Percentiles rank a stretch among this genome's conserved stretches.
phyloP scores from a whole-genome alignment of 2,329 filamentous ascomycete genomes.

The Aspergillus hiratsukae region DNA sequence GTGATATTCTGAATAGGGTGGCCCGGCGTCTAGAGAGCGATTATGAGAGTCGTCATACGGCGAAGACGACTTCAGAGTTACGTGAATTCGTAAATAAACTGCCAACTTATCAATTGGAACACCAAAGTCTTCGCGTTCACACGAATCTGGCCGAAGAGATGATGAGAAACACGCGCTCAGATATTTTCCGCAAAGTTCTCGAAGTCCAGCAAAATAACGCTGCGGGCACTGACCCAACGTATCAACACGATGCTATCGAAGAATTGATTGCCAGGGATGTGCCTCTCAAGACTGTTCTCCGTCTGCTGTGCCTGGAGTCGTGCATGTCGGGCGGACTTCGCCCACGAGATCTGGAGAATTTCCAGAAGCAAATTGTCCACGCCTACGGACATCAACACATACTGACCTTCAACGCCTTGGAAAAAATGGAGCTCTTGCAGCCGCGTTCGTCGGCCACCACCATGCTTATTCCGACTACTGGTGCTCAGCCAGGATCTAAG shows the following conservation, averaged over 20 bases:
- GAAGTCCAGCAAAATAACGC: constrained; percentile 96
- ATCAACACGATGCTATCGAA: constrained; percentile 85
- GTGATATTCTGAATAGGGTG: constrained; percentile 81
- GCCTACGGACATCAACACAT: constrained; percentile 95
- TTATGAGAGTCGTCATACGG: constrained; percentile 80
- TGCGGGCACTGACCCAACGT: constrained; percentile 80
- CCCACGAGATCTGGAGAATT: constrained; percentile 80
- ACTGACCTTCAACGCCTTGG: constrained; percentile 79
- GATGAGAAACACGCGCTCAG: constrained; percentile 84
- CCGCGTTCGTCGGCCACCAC: constrained; percentile 71
- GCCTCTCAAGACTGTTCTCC: constrained; percentile 73
- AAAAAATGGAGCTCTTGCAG: constrained; percentile 82
- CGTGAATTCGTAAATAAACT: constrained; percentile 94
- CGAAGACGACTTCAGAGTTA: constrained; percentile 84
- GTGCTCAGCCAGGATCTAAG: constrained; percentile 60
- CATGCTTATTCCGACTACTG: constrained; percentile 73
- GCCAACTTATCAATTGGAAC: constrained; percentile 86
- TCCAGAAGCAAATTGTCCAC: constrained; percentile 81
- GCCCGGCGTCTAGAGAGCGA: constrained; percentile 81
- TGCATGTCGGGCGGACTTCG: constrained; percentile 85
- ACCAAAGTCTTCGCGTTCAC: constrained; percentile 86
- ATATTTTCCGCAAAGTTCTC: constrained; percentile 79
- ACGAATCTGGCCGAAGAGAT: constrained; percentile 92
- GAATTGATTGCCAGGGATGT: constrained; percentile 89
- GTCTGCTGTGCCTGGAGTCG: constrained; percentile 85